Percentiles rank a stretch among this genome's conserved stretches.
These are phyloP conservation scores for Penicillium coffeae DNA, from an alignment of 495 filamentous ascomycete species.

Conservation along the genomic window DNA sequence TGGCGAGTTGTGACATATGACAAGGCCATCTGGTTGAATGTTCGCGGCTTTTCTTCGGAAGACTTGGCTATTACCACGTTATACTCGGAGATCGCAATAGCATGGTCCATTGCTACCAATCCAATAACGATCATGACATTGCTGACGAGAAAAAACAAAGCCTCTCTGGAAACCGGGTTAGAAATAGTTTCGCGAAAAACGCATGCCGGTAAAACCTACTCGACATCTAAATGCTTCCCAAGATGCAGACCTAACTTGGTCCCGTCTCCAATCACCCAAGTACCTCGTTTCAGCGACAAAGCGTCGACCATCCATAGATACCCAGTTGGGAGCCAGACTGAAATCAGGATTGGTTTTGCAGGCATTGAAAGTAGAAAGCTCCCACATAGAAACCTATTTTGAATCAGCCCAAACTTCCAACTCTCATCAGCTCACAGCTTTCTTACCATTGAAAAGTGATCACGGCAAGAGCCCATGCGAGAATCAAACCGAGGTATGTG, in stretches of 20 bases:
- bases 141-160: conserved; percentile 62
- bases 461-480: conserved; percentile 63
- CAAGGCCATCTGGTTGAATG: background rate
- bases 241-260: conserved; percentile 57
- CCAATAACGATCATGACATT: conserved; percentile 63
- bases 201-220: conserved; percentile 38
- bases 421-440: background rate
- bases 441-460: conserved; percentile 56
- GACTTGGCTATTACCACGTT: background rate
- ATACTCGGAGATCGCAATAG: conserved; percentile 49
- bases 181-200: too few species aligned
- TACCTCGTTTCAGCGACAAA: conserved; percentile 55
- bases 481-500: conserved; percentile 63
- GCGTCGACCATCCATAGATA: conserved; percentile 68
- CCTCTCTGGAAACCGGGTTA: conserved; percentile 22
- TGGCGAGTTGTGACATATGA: conserved; percentile 3
- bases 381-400: background rate
- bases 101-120: conserved; percentile 60
- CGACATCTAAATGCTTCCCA: conserved; percentile 61
- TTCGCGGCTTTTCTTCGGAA: background rate
- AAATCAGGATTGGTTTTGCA: conserved; percentile 43
- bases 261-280: conserved; percentile 59
- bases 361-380: conserved; percentile 54
- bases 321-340: conserved; percentile 57
- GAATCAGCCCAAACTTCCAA: background rate